Percentiles rank a stretch among this genome's conserved stretches.
Conservation (phyloP, 106 monocot genomes). For the Apostasia shenzhenica region DNA sequence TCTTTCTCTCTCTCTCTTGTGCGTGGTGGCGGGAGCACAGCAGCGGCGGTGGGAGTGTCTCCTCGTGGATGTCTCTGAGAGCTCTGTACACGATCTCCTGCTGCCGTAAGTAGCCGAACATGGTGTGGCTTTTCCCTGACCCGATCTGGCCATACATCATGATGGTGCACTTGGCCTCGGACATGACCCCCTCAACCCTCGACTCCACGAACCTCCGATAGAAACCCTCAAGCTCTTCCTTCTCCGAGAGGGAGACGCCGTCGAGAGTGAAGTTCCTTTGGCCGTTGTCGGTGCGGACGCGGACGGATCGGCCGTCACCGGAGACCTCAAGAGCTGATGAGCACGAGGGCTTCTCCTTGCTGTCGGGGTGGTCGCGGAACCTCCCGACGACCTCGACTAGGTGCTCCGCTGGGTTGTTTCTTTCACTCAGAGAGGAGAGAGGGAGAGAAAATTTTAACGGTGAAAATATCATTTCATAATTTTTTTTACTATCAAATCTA, state of each 20-base stretch:
- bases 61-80: conserved; percentile 55
- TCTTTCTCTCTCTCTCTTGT: conserved; percentile 1
- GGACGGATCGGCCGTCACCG: conserved; percentile 39
- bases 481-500: no score
- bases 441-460: not conserved
- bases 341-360: not conserved
- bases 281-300: conserved; percentile 5
- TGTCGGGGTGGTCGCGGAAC: no score
- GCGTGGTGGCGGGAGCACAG: no score
- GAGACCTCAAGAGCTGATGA: conserved; percentile 42
- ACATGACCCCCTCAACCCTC: conserved; percentile 50
- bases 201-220: conserved; percentile 64
- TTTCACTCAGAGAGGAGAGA: conserved; percentile 6
- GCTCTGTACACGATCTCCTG: conserved; percentile 87
- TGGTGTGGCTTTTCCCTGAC: conserved; percentile 88
- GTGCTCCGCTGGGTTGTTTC: conserved; percentile 37
- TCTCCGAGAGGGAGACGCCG: conserved; percentile 66
- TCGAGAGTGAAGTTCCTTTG: conserved; percentile 73
- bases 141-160: conserved; percentile 98
- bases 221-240: conserved; percentile 57
- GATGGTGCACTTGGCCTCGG: conserved; percentile 78
- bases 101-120: conserved; percentile 74
- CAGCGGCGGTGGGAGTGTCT: no score
- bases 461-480: no score
- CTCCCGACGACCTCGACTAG: conserved; percentile 69